These are phyloP conservation scores for Blastobotrys ciferrii DNA, from an alignment of 1,139 yeast species.

Conservation along the genomic window DNA sequence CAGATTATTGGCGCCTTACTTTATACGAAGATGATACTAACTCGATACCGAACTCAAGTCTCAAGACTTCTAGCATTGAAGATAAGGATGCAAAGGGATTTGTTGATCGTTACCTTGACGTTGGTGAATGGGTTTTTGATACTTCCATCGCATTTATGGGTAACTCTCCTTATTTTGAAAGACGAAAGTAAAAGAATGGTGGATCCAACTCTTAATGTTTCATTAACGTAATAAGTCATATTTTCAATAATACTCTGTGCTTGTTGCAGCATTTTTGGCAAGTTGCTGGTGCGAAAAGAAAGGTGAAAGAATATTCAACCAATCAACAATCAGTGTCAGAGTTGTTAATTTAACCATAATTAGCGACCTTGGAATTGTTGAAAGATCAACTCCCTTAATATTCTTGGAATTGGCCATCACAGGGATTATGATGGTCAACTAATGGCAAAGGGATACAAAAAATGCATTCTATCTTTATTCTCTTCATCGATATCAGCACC, in stretches of 20 bases:
- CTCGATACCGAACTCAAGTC: slow-evolving; percentile 18
- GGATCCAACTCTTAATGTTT: not conserved
- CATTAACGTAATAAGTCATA: not conserved
- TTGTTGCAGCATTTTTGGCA: not conserved
- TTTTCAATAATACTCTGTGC: not conserved
- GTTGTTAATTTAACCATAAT: not conserved
- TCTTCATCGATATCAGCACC: not conserved
- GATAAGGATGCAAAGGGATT: slow-evolving; percentile 56
- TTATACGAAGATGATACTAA: slow-evolving; percentile 1
- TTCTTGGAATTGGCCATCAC: slow-evolving; percentile 1
- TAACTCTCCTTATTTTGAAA: slow-evolving; percentile 69
- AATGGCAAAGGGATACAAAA: slow-evolving; percentile 11
- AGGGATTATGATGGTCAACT: not conserved
- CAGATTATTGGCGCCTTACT: not conserved
- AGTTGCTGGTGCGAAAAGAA: no score
- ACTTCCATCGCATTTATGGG: slow-evolving; percentile 68
- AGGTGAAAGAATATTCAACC: not conserved
- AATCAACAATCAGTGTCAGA: not conserved
- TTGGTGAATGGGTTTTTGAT: slow-evolving; percentile 86
- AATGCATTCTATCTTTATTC: not conserved
- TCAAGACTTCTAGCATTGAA: slow-evolving; percentile 39
- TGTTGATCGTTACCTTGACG: slow-evolving; percentile 63
- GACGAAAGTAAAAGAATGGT: slow-evolving; percentile 39
- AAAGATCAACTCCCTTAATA: not conserved
- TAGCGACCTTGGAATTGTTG: not conserved